These are phyloP conservation scores for Geum urbanum DNA, from an alignment of 306 rosid genomes.

Conservation along the genomic window DNA sequence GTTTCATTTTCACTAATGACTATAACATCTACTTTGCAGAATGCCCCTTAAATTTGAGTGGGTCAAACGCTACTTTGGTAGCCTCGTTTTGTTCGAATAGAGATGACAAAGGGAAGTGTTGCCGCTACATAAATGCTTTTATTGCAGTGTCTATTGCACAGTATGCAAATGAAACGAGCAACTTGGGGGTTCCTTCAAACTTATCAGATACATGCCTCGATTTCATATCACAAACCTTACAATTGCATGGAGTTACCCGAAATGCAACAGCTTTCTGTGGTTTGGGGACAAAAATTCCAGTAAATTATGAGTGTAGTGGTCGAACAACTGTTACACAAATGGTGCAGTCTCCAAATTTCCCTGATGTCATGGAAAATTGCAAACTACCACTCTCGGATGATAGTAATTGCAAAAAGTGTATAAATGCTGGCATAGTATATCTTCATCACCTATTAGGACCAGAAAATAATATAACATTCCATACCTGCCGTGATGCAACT, in stretches of 20 bases:
- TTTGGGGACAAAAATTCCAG: slow-evolving; percentile 77
- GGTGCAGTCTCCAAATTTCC: slow-evolving; percentile 77
- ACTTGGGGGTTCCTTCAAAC: slow-evolving; percentile 69
- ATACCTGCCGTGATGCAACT: slow-evolving; percentile 92
- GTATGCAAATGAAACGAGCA: slow-evolving; percentile 71
- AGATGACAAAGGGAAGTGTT: slow-evolving; percentile 73
- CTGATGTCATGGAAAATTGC: slow-evolving; percentile 57
- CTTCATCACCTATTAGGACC: slow-evolving; percentile 66
- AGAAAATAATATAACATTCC: slow-evolving; percentile 65
- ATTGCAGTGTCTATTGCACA: slow-evolving; percentile 77
- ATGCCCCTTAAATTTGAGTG: slow-evolving; percentile 78
- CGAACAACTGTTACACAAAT: slow-evolving; percentile 69
- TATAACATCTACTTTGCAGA: slow-evolving; percentile 45
- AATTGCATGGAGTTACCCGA: slow-evolving; percentile 62
- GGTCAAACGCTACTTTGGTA: slow-evolving; percentile 72
- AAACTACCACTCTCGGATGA: slow-evolving; percentile 60
- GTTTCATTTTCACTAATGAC: slow-evolving; percentile 16
- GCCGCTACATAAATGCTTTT: slow-evolving; percentile 88
- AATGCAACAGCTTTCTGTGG: slow-evolving; percentile 81
- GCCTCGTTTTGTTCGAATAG: slow-evolving; percentile 69
- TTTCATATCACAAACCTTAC: slow-evolving; percentile 63
- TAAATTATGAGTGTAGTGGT: slow-evolving; percentile 81
- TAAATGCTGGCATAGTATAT: slow-evolving; percentile 70
- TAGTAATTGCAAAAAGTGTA: slow-evolving; percentile 66
- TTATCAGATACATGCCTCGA: slow-evolving; percentile 61